Percentiles rank a stretch among this genome's conserved stretches.
phyloP scores from a whole-genome alignment of 148 eudicot genomes.

The Dianthus caryophyllus region DNA sequence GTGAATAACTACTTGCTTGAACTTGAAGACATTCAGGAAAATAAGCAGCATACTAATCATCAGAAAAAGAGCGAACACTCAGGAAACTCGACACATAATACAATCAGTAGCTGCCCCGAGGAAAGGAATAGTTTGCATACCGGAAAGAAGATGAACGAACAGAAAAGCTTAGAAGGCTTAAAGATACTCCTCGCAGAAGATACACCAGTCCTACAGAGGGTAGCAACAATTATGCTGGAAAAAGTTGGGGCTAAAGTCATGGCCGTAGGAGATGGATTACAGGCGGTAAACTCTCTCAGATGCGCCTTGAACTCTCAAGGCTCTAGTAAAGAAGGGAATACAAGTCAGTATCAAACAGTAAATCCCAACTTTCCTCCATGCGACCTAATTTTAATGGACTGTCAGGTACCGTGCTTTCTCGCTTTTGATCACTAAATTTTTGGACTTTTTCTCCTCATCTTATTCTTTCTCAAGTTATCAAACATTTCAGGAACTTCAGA shows the following conservation, averaged over 20 bases:
- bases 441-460: no score
- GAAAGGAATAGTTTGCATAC: constrained; percentile 24
- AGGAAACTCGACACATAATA: constrained; percentile 17
- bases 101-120: constrained; percentile 18
- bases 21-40: constrained; percentile 32
- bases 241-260: constrained; percentile 82
- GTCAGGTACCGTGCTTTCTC: constrained; percentile 56
- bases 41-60: constrained; percentile 18
- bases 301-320: constrained; percentile 26
- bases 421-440: constrained; percentile 47
- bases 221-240: constrained; percentile 91
- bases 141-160: constrained; percentile 32
- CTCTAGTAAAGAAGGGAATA: not conserved
- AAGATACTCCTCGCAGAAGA: constrained; percentile 85
- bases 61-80: constrained; percentile 14
- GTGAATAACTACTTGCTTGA: constrained; percentile 40
- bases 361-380: constrained; percentile 27
- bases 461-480: no score
- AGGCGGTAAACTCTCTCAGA: constrained; percentile 69
- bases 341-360: constrained; percentile 19
- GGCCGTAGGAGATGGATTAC: constrained; percentile 84
- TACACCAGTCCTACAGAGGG: constrained; percentile 83
- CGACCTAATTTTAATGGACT: constrained; percentile 90
- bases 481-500: no score
- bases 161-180: constrained; percentile 55